Conservation (phyloP, 768 basidiomycete species). For the Phanerochaete sordida region DNA sequence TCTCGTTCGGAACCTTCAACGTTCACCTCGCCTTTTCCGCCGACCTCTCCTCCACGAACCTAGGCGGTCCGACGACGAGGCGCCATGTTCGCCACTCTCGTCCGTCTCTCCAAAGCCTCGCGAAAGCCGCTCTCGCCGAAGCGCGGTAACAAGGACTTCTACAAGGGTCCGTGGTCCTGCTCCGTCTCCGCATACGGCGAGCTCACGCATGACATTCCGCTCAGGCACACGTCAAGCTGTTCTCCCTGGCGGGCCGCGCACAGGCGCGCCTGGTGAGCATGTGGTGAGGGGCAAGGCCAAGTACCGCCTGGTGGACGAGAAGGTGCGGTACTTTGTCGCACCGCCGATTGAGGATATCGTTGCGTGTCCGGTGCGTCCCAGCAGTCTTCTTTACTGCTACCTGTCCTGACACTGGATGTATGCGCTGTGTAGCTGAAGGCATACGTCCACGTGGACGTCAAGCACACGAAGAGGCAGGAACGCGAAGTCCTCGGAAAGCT, state of each 20-base stretch:
- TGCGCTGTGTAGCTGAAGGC: constrained; percentile 54
- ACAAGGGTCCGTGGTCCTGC: constrained; percentile 67
- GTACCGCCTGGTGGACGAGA: constrained; percentile 77
- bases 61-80: neutral
- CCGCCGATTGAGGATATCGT: constrained; percentile 66
- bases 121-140: constrained; percentile 81
- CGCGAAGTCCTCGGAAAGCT: constrained; percentile 30
- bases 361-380: constrained; percentile 47
- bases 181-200: neutral
- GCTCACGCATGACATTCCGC: neutral
- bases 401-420: neutral
- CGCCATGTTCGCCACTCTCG: constrained; percentile 66
- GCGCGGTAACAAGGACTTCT: constrained; percentile 91
- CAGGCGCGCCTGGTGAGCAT: constrained; percentile 86
- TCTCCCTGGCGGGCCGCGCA: constrained; percentile 81
- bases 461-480: constrained; percentile 27
- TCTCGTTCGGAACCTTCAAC: neutral
- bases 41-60: neutral
- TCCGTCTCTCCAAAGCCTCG: constrained; percentile 72
- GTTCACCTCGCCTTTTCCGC: neutral
- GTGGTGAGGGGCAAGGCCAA: constrained; percentile 74
- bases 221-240: constrained; percentile 80
- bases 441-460: constrained; percentile 53
- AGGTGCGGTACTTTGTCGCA: constrained; percentile 81
- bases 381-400: neutral